Evolutionary conservation across 306 rosid genomes (phyloP).

Genomic region (Astragalus membranaceus): DNA sequence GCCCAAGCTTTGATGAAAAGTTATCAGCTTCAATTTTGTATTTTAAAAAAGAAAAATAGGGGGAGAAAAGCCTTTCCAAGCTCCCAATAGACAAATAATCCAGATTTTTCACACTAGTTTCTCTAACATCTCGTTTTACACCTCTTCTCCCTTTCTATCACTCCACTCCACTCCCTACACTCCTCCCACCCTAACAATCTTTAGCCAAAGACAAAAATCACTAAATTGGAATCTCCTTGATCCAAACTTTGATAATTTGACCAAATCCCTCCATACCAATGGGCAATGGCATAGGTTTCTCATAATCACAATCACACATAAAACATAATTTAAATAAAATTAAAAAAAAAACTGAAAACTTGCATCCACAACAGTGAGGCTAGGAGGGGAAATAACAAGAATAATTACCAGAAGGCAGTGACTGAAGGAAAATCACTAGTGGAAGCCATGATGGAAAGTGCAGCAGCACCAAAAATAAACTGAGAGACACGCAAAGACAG

Average conservation of each 20-base stretch:
- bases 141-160: background rate
- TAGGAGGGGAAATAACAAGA: background rate
- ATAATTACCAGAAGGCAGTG: conserved; percentile 72
- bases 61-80: background rate
- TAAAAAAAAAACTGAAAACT: background rate
- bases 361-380: background rate
- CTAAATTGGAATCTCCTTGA: background rate
- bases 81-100: background rate
- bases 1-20: background rate
- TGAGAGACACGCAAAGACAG: conserved; percentile 54
- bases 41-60: too few species aligned
- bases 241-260: background rate
- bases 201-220: background rate
- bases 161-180: background rate
- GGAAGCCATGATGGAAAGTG: conserved; percentile 75
- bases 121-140: background rate
- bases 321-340: background rate
- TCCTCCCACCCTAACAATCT: background rate
- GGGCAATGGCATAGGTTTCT: background rate
- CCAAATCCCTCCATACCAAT: background rate
- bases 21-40: background rate
- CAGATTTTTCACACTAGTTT: background rate
- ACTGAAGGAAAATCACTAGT: conserved; percentile 78
- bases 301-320: background rate
- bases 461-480: conserved; percentile 61